Evolutionary conservation across 2,329 filamentous ascomycete genomes (phyloP).

Genomic region (Pseudogymnoascus sp.): DNA sequence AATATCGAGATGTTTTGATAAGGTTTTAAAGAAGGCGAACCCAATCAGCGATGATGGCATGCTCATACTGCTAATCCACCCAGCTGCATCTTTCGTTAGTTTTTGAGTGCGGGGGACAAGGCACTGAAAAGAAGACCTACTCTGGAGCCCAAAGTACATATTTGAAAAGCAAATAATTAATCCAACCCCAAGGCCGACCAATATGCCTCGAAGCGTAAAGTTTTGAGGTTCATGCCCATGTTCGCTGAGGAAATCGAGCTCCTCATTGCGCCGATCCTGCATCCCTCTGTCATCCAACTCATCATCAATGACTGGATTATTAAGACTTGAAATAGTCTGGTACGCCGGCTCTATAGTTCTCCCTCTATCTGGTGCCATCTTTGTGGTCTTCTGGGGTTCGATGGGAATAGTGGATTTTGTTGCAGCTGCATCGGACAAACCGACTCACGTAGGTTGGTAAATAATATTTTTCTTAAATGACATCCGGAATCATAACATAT

Average conservation of each 20-base stretch:
- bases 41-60: conserved; percentile 94
- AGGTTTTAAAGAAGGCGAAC: conserved; percentile 81
- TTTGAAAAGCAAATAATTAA: conserved; percentile 92
- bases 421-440: background rate
- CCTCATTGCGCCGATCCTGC: conserved; percentile 23
- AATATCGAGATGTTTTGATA: conserved; percentile 62
- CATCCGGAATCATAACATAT: background rate
- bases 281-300: background rate
- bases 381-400: background rate
- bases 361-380: conserved; percentile 7
- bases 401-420: background rate
- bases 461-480: background rate
- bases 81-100: conserved; percentile 44
- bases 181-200: conserved; percentile 74
- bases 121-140: conserved; percentile 41
- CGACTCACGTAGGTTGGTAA: background rate
- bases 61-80: conserved; percentile 80
- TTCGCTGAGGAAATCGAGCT: conserved; percentile 23
- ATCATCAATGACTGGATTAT: background rate
- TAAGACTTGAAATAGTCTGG: conserved; percentile 1
- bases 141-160: conserved; percentile 97
- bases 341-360: background rate
- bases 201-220: conserved; percentile 75
- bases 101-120: background rate
- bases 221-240: conserved; percentile 42